phyloP scores from a whole-genome alignment of 108 stramenopile genomes.

The Aureococcus anophagefferens region DNA sequence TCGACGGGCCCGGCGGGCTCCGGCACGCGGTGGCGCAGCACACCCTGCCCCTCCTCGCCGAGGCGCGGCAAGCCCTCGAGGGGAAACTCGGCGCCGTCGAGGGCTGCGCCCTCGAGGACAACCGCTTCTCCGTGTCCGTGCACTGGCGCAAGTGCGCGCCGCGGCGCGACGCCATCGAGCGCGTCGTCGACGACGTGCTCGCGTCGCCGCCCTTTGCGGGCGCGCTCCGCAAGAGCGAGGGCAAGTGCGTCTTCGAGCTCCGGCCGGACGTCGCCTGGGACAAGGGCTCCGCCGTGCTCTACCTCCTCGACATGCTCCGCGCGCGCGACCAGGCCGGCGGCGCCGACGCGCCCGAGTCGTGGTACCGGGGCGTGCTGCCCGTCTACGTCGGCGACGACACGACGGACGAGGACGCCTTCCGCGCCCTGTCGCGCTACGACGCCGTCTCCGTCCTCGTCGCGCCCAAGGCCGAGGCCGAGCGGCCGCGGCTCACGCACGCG shows the following conservation, averaged over 20 bases:
- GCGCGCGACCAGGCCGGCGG: neutral
- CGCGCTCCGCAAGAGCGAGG: constrained; percentile 15
- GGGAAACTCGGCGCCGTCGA: constrained; percentile 8
- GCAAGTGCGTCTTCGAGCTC: constrained; percentile 31
- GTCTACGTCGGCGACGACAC: too few species aligned
- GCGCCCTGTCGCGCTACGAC: constrained; percentile 1
- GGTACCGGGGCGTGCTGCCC: neutral
- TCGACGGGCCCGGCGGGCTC: constrained; percentile 13
- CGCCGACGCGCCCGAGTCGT: neutral
- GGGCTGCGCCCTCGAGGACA: constrained; percentile 29
- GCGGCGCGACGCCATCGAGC: constrained; percentile 9
- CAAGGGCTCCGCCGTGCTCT: constrained; percentile 30
- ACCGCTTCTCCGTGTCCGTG: constrained; percentile 25
- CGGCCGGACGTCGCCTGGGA: constrained; percentile 29
- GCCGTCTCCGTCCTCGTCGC: too few species aligned
- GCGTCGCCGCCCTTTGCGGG: constrained; percentile 9
- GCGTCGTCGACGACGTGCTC: constrained; percentile 16
- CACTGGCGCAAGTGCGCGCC: constrained; percentile 31
- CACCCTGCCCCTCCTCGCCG: constrained; percentile 15
- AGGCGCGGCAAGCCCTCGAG: constrained; percentile 7
- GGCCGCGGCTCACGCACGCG: too few species aligned
- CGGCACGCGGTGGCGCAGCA: constrained; percentile 25
- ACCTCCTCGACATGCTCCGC: constrained; percentile 26
- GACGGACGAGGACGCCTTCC: constrained; percentile 22
- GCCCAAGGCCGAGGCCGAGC: too few species aligned